phyloP scores from a whole-genome alignment of 176 grass and related monocot genomes.

The Aegilops sharonensis region DNA sequence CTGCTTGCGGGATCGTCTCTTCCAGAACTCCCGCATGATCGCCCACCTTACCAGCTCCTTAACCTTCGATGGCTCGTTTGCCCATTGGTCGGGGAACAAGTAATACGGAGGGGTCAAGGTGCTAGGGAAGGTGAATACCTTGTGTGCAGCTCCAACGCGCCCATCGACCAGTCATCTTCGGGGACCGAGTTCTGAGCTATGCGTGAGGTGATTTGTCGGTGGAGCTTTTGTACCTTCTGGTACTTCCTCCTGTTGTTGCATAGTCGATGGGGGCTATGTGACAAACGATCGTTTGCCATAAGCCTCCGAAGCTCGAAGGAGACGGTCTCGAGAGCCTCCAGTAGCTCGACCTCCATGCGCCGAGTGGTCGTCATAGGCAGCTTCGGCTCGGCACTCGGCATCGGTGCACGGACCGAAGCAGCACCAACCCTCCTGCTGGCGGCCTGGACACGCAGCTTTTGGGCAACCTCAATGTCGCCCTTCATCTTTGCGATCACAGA shows the following conservation, averaged over 20 bases:
- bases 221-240: neutral
- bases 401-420: rapidly evolving
- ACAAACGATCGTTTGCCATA: neutral
- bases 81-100: neutral
- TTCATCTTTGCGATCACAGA: neutral
- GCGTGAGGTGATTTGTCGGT: no score
- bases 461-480: neutral
- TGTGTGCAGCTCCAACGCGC: no score
- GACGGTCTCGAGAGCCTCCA: neutral
- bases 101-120: no score
- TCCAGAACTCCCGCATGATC: neutral
- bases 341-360: neutral
- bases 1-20: no score
- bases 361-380: neutral
- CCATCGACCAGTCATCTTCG: no score
- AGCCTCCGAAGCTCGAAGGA: neutral
- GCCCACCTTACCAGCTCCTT: neutral
- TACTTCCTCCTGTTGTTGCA: neutral
- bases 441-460: neutral
- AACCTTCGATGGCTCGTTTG: neutral
- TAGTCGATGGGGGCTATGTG: neutral
- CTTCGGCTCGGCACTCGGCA: rapidly evolving
- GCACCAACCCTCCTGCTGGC: neutral
- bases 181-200: no score
- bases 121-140: no score